phyloP scores from a whole-genome alignment of 192 early-diverging fungal genomes.

The Martensiomyces pterosporus region DNA sequence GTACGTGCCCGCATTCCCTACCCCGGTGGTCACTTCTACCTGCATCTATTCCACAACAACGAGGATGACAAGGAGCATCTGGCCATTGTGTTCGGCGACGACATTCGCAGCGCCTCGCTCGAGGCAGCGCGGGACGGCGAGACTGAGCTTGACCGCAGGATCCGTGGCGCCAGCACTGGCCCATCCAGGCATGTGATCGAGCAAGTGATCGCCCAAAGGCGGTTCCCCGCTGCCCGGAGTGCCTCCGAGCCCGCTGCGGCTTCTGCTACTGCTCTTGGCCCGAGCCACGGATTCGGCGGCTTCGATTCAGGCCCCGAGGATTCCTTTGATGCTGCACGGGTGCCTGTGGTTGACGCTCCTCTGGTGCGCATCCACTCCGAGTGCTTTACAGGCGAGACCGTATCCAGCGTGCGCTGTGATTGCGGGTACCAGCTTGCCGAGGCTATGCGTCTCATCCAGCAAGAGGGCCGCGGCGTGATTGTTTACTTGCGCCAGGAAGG shows the following conservation, averaged over 20 bases:
- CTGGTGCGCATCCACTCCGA: conserved; percentile 93
- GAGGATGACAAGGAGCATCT: conserved; percentile 88
- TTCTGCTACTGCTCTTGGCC: neutral
- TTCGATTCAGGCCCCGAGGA: conserved; percentile 38
- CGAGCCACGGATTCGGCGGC: neutral
- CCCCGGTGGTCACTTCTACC: conserved; percentile 68
- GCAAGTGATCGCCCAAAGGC: conserved; percentile 30
- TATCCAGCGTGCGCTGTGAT: conserved; percentile 87
- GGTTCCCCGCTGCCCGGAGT: neutral
- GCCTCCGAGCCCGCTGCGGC: neutral
- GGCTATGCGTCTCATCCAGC: conserved; percentile 84
- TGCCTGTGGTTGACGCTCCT: conserved; percentile 52
- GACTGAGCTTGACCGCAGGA: conserved; percentile 70
- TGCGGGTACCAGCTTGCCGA: conserved; percentile 92
- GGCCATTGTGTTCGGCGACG: conserved; percentile 90
- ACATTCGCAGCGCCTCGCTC: conserved; percentile 64
- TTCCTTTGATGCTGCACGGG: conserved; percentile 25
- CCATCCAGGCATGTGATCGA: conserved; percentile 45
- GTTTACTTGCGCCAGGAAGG: conserved; percentile 96
- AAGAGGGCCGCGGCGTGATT: conserved; percentile 84
- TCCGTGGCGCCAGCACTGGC: conserved; percentile 73
- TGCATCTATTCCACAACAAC: conserved; percentile 82
- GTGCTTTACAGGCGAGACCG: conserved; percentile 96
- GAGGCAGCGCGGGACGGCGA: conserved; percentile 66
- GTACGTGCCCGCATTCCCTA: conserved; percentile 80